phyloP scores from a whole-genome alignment of 1,284 basidiomycete genomes.

The Leccinum griseonigrum region DNA sequence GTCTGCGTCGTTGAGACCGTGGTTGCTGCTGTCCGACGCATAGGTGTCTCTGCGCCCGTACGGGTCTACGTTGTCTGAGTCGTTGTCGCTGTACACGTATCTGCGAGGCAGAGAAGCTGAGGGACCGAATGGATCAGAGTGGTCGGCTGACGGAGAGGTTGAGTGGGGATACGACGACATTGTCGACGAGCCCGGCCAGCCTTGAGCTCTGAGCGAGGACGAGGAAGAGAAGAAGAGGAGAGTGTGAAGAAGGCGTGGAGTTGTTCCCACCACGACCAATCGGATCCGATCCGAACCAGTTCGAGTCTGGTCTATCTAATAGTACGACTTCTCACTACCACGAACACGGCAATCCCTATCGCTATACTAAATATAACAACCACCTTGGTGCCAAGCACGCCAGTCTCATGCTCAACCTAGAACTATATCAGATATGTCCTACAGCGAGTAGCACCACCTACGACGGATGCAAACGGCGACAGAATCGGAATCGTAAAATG shows the following conservation, averaged over 20 bases:
- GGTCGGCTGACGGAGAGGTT: constrained; percentile 31
- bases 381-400: constrained; percentile 46
- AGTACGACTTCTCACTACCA: constrained; percentile 27
- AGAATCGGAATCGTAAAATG: constrained; percentile 70
- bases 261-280: background rate
- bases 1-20: constrained; percentile 48
- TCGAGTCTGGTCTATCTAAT: constrained; percentile 1
- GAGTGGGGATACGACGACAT: constrained; percentile 33
- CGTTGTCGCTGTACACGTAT: constrained; percentile 78
- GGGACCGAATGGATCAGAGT: constrained; percentile 55
- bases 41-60: constrained; percentile 62
- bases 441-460: constrained; percentile 31
- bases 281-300: constrained; percentile 22
- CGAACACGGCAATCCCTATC: constrained; percentile 39
- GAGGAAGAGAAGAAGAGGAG: background rate
- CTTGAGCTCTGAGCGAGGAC: background rate
- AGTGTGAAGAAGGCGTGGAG: constrained; percentile 2
- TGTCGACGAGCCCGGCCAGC: constrained; percentile 11
- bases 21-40: constrained; percentile 67
- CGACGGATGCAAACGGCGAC: constrained; percentile 68
- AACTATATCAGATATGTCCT: constrained; percentile 10
- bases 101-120: constrained; percentile 41
- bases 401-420: constrained; percentile 63
- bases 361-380: constrained; percentile 39
- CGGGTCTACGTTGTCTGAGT: constrained; percentile 66